Conservation (phyloP, 352 stramenopile species). For the Phytophthora multivora region DNA sequence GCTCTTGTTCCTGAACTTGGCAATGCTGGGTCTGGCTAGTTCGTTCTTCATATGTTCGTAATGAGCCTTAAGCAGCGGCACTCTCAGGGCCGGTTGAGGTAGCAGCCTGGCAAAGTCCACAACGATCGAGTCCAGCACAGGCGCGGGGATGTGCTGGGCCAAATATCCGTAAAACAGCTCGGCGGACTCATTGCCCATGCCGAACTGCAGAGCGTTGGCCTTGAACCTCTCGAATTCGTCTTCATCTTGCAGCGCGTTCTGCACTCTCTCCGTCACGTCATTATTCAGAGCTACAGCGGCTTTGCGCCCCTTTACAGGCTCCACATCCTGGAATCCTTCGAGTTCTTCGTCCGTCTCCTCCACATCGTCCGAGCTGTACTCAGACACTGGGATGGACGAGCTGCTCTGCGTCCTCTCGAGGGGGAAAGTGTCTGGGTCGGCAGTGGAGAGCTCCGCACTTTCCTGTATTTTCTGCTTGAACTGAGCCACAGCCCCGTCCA, state of each 20-base stretch:
- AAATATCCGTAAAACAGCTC: conserved; percentile 77
- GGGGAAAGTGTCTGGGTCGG: conserved; percentile 47
- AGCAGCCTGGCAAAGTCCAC: conserved; percentile 82
- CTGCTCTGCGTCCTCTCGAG: conserved; percentile 47
- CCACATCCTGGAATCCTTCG: conserved; percentile 74
- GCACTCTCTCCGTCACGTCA: conserved; percentile 70
- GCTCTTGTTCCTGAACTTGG: conserved; percentile 62
- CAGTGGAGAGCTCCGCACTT: conserved; percentile 52
- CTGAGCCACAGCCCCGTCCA: conserved; percentile 42
- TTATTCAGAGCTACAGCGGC: conserved; percentile 78
- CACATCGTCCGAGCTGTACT: conserved; percentile 59
- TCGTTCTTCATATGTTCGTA: conserved; percentile 53
- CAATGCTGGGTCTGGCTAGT: conserved; percentile 34
- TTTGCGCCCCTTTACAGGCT: conserved; percentile 77
- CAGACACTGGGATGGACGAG: conserved; percentile 48
- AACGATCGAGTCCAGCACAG: conserved; percentile 71
- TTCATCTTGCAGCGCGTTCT: conserved; percentile 50
- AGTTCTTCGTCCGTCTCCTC: conserved; percentile 57
- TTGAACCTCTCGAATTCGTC: conserved; percentile 83
- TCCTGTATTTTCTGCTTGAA: conserved; percentile 76
- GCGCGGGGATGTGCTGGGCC: conserved; percentile 49
- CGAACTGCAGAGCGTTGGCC: conserved; percentile 73
- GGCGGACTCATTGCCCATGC: conserved; percentile 65
- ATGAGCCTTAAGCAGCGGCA: conserved; percentile 75
- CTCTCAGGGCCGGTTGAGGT: conserved; percentile 56